These are phyloP conservation scores for Sindora glabra DNA, from an alignment of 306 rosid species.

Conservation along the genomic window DNA sequence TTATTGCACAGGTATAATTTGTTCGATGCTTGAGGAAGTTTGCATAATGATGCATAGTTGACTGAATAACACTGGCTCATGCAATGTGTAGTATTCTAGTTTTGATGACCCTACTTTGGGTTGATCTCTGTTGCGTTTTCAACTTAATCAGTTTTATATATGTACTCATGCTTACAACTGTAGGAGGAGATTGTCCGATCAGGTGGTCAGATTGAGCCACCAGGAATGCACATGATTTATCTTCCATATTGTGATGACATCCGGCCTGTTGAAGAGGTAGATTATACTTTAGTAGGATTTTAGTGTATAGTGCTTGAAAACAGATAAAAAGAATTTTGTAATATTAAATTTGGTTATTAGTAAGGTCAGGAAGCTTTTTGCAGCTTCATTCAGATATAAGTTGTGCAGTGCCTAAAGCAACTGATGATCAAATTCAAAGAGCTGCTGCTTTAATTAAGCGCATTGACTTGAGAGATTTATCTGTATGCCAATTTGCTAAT, in stretches of 20 bases:
- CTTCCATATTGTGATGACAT: constrained; percentile 93
- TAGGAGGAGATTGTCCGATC: constrained; percentile 69
- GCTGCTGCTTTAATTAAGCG: constrained; percentile 76
- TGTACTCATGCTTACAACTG: not conserved
- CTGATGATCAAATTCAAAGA: constrained; percentile 60
- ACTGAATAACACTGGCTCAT: not conserved
- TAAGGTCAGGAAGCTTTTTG: constrained; percentile 19
- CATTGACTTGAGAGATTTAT: constrained; percentile 67
- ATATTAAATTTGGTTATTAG: constrained; percentile 11
- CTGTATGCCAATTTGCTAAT: constrained; percentile 73
- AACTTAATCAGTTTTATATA: not conserved
- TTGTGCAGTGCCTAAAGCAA: constrained; percentile 41
- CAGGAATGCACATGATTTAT: constrained; percentile 93
- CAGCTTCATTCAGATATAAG: constrained; percentile 51
- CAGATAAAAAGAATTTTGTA: not conserved
- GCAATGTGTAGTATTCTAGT: not conserved
- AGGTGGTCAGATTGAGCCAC: constrained; percentile 88
- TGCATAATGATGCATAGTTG: constrained; percentile 10
- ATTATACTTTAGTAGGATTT: not conserved
- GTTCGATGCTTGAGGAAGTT: constrained; percentile 1
- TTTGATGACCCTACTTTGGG: not conserved
- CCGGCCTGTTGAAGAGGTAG: constrained; percentile 86
- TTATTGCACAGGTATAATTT: constrained; percentile 78
- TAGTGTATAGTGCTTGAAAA: not conserved
- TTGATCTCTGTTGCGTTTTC: not conserved